Base-by-base conservation (phyloP, 2,329 filamentous ascomycete species). In the Diaporthe sp. region DNA sequence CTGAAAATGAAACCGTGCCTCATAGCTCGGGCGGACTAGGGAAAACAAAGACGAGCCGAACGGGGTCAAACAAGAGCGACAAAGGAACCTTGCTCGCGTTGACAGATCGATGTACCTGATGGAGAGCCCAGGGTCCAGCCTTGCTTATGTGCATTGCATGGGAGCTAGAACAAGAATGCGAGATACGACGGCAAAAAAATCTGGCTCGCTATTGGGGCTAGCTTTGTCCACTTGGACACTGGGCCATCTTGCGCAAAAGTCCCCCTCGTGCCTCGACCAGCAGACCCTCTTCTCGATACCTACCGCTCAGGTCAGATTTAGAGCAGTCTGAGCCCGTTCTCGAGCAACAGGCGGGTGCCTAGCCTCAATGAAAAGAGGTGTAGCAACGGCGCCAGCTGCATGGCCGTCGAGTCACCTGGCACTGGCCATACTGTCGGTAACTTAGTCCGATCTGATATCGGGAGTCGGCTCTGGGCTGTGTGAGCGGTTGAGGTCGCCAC, bases 111-210 rank as follows among this genome's bases (percentile, higher is more conserved):
- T 74, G 42, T 42, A 76, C 57, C 28, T 72, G 60, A 28, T 28
- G 73, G 34, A 25, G 37, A 37, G 58, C 42, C 60, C 53, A 61
- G 60, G 72, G 46, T 53, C 53, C 75, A 75, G 73, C 75, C 67
- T 75, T 70, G 72, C 53, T 75, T 74, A 76, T 68, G 55, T 37
- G 75, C 75, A 75, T 70, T 53, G 61, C 17, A 58, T 53, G 58
- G 39, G 42, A 28, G 28, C 62, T 57, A 51, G 25, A 62, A 60
- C 39, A 72, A 42, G n/a, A 55, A 51, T n/a, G 28, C 49, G 25
- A 62, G 51, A 70, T 49, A 62, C 60, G 57, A 72, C 44, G 34
- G 68, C 22, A 42, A 37, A 37, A 25, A 6, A 6, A 39, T 39
- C 15, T 68, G 62, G 62, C 28, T 51, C 37, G 46, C 46, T n/a